These are phyloP conservation scores for Penicillium sp. DNA, from an alignment of 2,329 filamentous ascomycete genomes.

Conservation along the genomic window DNA sequence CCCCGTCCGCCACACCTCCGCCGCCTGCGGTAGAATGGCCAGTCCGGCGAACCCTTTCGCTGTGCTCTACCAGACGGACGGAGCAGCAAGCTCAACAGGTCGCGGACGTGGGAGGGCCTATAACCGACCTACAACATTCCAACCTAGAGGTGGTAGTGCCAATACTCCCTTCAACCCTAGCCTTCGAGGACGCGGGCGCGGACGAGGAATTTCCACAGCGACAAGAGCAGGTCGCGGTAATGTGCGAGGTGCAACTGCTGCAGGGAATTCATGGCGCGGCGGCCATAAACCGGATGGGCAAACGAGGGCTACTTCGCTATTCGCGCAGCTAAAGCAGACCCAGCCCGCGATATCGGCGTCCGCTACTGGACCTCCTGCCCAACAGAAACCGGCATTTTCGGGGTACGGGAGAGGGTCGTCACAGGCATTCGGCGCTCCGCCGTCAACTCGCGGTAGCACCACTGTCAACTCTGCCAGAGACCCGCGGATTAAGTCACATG, in stretches of 20 bases:
- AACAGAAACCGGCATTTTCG: slow-evolving; percentile 29
- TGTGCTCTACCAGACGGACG: slow-evolving; percentile 33
- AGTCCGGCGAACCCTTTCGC: slow-evolving; percentile 36
- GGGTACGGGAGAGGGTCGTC: slow-evolving; percentile 24
- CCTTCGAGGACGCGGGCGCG: slow-evolving; percentile 30
- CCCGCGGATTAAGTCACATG: slow-evolving; percentile 19
- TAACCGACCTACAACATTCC: slow-evolving; percentile 22
- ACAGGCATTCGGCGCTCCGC: slow-evolving; percentile 19
- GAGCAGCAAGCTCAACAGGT: slow-evolving; percentile 27
- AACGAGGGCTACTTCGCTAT: slow-evolving; percentile 28
- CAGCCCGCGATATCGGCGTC: slow-evolving; percentile 12
- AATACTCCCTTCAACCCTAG: slow-evolving; percentile 23
- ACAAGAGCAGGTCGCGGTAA: slow-evolving; percentile 24
- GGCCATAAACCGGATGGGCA: slow-evolving; percentile 22
- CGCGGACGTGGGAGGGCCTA: slow-evolving; percentile 33
- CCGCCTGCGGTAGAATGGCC: slow-evolving; percentile 37
- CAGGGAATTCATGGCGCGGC: slow-evolving; percentile 25
- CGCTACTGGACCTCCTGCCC: slow-evolving; percentile 19
- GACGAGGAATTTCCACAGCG: slow-evolving; percentile 22
- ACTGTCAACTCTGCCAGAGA: slow-evolving; percentile 24
- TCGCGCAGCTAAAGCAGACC: slow-evolving; percentile 30
- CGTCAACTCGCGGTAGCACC: slow-evolving; percentile 22
- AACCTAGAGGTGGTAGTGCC: slow-evolving; percentile 24
- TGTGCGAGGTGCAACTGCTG: slow-evolving; percentile 25
- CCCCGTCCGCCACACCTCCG: slow-evolving; percentile 26